Evolutionary conservation across 495 filamentous ascomycete species (phyloP), one percentile per base, ranked within the genome.

Genomic region (Aspergillus steynii): DNA sequence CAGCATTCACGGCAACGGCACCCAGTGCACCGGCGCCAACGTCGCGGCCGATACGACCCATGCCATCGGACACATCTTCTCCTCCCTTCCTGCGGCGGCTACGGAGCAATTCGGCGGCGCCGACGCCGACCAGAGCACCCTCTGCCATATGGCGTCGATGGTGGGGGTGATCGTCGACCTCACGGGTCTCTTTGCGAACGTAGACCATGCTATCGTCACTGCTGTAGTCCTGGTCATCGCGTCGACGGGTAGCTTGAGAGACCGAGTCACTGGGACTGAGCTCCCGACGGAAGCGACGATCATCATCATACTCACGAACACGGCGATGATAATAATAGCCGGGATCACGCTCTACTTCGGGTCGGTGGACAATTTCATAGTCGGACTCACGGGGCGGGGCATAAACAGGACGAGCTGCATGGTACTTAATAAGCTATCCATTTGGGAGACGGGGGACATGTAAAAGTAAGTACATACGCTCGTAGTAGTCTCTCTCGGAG

Each of bases 121-220:
- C 93, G 45, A 89, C 83, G 14, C 91, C 93, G 51, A 90, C 89
- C 37, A 94, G 75, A 28, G 91, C 91, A 42, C 93, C 93, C 76
- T 94, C 92, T 28, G 90, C 91, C n/a, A 96, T 71, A 71, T 96
- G 91, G 34, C 89, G 89, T 66, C 85, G 89, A 70, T 92, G 87
- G 61, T 84, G 76, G 15, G 82, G 82, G 65, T 82, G 83, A 1
- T 83, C 79, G 55, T 83, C 86, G 60, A 86, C 85, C 46, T 83
- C 74, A n/a, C 72, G 75, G 37, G 75, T 80, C 61, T 85, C 83
- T 68, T 81, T 83, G 60, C 77, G 80, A 53, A 86, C 72, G 62
- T 83, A 85, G 53, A 85, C 83, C 69, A 83, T 80, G 71, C 85
- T 86, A 57, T 90, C 88, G 63, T 90, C 86, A 56, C 85, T 89